Evolutionary conservation across 257 asterid species (phyloP).

Genomic region (Cordia subcordata): DNA sequence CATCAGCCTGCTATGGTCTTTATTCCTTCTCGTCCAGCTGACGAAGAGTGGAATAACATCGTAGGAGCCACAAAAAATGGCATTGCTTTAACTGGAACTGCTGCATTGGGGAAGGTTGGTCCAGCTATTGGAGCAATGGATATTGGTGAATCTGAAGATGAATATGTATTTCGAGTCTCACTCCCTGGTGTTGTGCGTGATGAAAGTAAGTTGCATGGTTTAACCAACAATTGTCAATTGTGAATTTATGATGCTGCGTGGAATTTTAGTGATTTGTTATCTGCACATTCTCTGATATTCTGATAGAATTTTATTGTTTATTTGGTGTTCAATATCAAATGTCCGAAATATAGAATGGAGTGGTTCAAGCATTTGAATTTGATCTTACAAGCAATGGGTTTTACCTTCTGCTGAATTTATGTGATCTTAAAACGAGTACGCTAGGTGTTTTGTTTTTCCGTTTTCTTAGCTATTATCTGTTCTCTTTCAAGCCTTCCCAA

Average conservation of each 20-base stretch:
- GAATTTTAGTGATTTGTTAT: not conserved
- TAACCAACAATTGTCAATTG: not conserved
- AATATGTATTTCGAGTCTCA: constrained; percentile 39
- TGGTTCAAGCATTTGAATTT: too few relatives aligned
- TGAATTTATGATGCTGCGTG: not conserved
- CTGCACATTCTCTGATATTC: not conserved
- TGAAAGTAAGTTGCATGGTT: constrained; percentile 25
- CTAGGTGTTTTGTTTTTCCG: too few relatives aligned
- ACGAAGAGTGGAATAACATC: constrained; percentile 35
- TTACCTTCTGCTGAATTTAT: too few relatives aligned
- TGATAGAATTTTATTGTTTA: too few relatives aligned
- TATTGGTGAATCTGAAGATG: constrained; percentile 34
- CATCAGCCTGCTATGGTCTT: constrained; percentile 39
- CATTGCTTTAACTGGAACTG: constrained; percentile 35
- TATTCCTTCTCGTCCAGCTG: constrained; percentile 25
- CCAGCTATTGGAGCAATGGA: constrained; percentile 40
- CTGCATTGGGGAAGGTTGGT: constrained; percentile 38
- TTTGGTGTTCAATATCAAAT: too few relatives aligned
- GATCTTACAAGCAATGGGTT: too few relatives aligned
- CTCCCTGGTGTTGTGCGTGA: constrained; percentile 46
- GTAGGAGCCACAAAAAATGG: constrained; percentile 27
- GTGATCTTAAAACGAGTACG: too few relatives aligned
- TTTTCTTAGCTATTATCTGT: too few relatives aligned
- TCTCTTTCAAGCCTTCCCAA: too few relatives aligned
- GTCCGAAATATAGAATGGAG: too few relatives aligned